phyloP scores from a whole-genome alignment of 352 stramenopile genomes.

The Globisporangium perplexum region DNA sequence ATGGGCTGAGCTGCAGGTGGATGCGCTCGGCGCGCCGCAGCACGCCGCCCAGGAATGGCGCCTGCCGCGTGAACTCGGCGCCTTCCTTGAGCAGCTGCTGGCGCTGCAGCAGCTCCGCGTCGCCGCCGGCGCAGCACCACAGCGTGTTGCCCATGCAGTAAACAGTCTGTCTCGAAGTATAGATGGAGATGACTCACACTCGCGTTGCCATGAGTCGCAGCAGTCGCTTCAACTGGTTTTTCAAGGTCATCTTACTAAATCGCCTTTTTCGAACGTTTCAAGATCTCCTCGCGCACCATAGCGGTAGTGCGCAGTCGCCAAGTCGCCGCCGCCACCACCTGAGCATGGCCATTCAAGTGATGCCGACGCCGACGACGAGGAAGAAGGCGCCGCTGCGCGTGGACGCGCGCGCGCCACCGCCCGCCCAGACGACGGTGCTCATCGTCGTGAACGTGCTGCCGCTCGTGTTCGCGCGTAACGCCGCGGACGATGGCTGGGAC shows the following conservation, averaged over 20 bases:
- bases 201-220: too few species aligned
- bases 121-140: slow-evolving; percentile 48
- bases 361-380: not conserved
- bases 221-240: too few species aligned
- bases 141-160: slow-evolving; percentile 50
- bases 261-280: not conserved
- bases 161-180: too few species aligned
- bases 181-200: too few species aligned
- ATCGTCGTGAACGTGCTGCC: slow-evolving; percentile 80
- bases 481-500: slow-evolving; percentile 33
- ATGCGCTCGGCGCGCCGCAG: slow-evolving; percentile 50
- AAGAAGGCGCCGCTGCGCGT: not conserved
- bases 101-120: slow-evolving; percentile 49
- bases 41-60: slow-evolving; percentile 46
- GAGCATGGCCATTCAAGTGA: not conserved
- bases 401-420: not conserved
- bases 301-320: too few species aligned
- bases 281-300: not conserved
- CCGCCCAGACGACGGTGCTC: slow-evolving; percentile 46
- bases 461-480: slow-evolving; percentile 60
- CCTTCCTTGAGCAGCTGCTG: slow-evolving; percentile 62
- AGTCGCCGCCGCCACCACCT: too few species aligned
- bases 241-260: too few species aligned
- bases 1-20: slow-evolving; percentile 53
- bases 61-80: slow-evolving; percentile 68